A percentile compares a stretch with the other conserved stretches of the same genome.
Evolutionary conservation across 805 yeast genomes (phyloP).

Genomic region (Saturnispora gosingensis): DNA sequence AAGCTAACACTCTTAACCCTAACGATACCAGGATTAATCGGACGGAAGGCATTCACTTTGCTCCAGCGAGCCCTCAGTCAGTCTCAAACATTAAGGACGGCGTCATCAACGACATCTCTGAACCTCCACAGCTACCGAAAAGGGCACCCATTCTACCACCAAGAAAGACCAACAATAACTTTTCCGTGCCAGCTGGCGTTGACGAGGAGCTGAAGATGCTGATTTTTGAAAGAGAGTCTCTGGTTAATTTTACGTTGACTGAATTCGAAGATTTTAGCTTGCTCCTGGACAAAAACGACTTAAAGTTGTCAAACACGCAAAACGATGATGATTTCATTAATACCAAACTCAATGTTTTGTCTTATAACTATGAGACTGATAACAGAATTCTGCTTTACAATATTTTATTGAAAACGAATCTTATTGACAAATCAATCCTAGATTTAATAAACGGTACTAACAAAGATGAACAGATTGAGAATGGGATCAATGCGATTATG

Average conservation of each 20-base stretch:
- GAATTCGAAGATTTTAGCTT: slow-evolving; percentile 1
- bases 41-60: not conserved
- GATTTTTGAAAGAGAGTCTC: not conserved
- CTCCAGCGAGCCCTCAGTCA: not conserved
- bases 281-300: not conserved
- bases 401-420: not conserved
- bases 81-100: not conserved
- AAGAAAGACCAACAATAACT: not conserved
- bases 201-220: not conserved
- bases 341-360: not conserved
- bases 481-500: not conserved
- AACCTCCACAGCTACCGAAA: slow-evolving; percentile 3
- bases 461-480: not conserved
- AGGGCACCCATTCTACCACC: slow-evolving; percentile 7
- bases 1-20: not conserved
- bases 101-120: not conserved
- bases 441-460: not conserved
- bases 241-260: not conserved
- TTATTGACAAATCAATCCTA: not conserved
- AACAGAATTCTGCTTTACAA: not conserved
- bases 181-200: not conserved
- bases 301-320: too few species aligned
- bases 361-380: not conserved
- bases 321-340: not conserved
- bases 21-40: not conserved